phyloP scores from a whole-genome alignment of 805 yeast genomes.

The Wickerhamiella azymoides region DNA sequence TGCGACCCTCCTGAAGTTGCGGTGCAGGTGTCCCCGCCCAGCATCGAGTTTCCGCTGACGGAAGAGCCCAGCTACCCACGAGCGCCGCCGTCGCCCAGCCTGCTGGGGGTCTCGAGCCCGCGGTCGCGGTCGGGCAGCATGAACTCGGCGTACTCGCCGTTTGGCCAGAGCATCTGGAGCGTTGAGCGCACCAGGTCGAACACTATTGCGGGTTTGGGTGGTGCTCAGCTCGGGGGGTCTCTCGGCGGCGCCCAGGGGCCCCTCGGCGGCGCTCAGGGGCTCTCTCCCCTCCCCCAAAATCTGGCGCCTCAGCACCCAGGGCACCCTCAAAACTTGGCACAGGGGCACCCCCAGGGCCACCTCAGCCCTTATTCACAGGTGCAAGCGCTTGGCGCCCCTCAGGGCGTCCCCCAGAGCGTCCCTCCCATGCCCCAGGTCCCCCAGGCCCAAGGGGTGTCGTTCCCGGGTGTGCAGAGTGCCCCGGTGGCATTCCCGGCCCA shows the following conservation, averaged over 20 bases:
- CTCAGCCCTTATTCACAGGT: neutral
- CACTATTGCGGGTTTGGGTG: neutral
- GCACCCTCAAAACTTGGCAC: too few species aligned
- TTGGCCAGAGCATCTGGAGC: constrained; percentile 15
- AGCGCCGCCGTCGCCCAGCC: constrained; percentile 1
- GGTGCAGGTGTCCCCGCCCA: constrained; percentile 5
- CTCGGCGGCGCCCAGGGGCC: constrained; percentile 1
- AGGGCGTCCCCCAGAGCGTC: too few species aligned
- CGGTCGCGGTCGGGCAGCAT: constrained; percentile 10
- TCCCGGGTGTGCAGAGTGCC: constrained; percentile 13
- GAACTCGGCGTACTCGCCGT: constrained; percentile 10
- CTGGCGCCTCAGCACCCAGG: too few species aligned
- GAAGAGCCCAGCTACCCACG: constrained; percentile 1
- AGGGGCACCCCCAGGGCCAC: constrained; percentile 8
- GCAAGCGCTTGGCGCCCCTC: constrained; percentile 4
- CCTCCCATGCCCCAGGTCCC: constrained; percentile 4
- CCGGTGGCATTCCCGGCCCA: constrained; percentile 13
- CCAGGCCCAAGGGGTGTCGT: neutral
- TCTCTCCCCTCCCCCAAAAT: too few species aligned
- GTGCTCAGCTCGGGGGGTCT: neutral
- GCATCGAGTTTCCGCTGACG: constrained; percentile 10
- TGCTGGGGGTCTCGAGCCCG: constrained; percentile 7
- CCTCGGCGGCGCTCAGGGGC: constrained; percentile 5
- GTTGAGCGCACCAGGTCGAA: constrained; percentile 5
- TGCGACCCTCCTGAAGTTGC: constrained; percentile 16